Evolutionary conservation across 225 moss, liverwort and hornwort genomes (phyloP).

Genomic region (Asterella californica): DNA sequence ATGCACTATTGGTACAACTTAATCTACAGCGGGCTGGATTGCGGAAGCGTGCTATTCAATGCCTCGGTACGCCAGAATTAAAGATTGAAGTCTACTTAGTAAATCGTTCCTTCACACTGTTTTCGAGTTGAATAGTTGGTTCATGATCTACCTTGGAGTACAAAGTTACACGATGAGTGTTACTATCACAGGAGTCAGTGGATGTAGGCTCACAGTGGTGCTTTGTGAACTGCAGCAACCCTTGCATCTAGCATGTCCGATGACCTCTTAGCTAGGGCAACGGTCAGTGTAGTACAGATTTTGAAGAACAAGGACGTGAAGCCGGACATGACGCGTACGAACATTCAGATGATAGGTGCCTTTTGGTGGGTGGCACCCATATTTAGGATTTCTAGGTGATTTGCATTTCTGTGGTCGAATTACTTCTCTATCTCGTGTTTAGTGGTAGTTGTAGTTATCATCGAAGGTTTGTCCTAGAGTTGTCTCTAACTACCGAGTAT

Average conservation of each 20-base stretch:
- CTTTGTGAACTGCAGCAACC: constrained; percentile 57
- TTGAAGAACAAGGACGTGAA: constrained; percentile 97
- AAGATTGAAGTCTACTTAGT: neutral
- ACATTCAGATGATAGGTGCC: constrained; percentile 99
- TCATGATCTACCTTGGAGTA: neutral
- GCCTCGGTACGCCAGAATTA: constrained; percentile 64
- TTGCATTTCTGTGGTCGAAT: neutral
- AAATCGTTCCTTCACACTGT: neutral
- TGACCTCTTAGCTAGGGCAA: constrained; percentile 93
- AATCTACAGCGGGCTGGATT: constrained; percentile 98
- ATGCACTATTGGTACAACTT: constrained; percentile 84
- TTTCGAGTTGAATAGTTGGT: neutral
- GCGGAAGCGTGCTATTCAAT: constrained; percentile 97
- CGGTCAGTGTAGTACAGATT: constrained; percentile 85
- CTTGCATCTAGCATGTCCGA: constrained; percentile 99
- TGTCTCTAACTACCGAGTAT: neutral
- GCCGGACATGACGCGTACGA: constrained; percentile 96
- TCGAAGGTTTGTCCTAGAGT: neutral
- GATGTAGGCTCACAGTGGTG: neutral
- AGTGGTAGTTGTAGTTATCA: neutral
- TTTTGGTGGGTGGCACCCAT: constrained; percentile 66
- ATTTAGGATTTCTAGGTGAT: neutral
- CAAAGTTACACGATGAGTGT: neutral
- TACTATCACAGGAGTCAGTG: neutral
- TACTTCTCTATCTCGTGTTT: neutral